These are phyloP conservation scores for Zea mays DNA, from an alignment of 176 grass and related monocot genomes.

Conservation along the genomic window DNA sequence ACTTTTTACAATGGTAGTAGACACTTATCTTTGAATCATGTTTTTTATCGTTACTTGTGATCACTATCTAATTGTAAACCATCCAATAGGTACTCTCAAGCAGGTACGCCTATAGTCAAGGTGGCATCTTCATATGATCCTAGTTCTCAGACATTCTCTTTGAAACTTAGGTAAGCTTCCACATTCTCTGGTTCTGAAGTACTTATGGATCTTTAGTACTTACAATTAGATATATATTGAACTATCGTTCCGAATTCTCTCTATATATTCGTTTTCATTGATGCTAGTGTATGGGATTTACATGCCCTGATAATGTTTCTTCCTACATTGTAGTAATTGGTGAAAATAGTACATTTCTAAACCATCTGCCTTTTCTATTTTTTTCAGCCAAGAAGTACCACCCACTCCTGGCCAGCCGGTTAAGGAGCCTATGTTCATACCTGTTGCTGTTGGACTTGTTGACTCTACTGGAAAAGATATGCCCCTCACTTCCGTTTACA, in stretches of 20 bases:
- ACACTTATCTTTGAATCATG: slow-evolving; percentile 9
- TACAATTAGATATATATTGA: neutral
- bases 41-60: neutral
- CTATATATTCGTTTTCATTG: neutral
- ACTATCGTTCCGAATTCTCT: neutral
- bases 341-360: slow-evolving; percentile 30
- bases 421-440: slow-evolving; percentile 96
- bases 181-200: slow-evolving; percentile 2
- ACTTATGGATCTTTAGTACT: slow-evolving; percentile 7
- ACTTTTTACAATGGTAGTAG: slow-evolving; percentile 85
- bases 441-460: slow-evolving; percentile 79
- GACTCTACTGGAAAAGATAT: slow-evolving; percentile 91
- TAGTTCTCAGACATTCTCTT: slow-evolving; percentile 64
- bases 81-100: slow-evolving; percentile 86
- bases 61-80: slow-evolving; percentile 24
- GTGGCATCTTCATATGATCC: slow-evolving; percentile 75
- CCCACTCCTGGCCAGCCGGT: slow-evolving; percentile 73
- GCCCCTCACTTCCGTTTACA: slow-evolving; percentile 68
- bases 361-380: slow-evolving; percentile 12
- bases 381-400: slow-evolving; percentile 78
- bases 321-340: neutral
- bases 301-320: slow-evolving; percentile 19
- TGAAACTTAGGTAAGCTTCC: slow-evolving; percentile 75
- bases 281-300: neutral
- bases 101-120: slow-evolving; percentile 74